phyloP scores from a whole-genome alignment of 78 protist species.

The Cavenderia fasciculata region DNA sequence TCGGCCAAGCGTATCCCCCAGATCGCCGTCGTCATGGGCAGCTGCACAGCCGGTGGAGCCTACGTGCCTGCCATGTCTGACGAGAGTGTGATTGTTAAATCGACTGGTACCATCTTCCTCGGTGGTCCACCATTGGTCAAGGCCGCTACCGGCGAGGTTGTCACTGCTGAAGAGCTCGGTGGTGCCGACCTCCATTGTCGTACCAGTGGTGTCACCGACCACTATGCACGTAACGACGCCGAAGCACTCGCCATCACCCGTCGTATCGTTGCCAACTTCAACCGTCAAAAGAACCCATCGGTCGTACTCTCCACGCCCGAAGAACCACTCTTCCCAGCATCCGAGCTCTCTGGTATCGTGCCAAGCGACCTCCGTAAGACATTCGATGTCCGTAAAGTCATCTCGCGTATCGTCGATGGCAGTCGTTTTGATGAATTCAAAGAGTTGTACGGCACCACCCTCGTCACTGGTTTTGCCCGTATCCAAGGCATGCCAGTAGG shows the following conservation, averaged over 20 bases:
- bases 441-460: conserved; percentile 92
- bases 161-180: conserved; percentile 96
- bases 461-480: conserved; percentile 94
- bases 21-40: conserved; percentile 98
- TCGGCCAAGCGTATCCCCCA: conserved; percentile 93
- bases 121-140: conserved; percentile 98
- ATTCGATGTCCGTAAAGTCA: conserved; percentile 89
- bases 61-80: conserved; percentile 99
- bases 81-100: conserved; percentile 93
- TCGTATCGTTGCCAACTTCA: conserved; percentile 89
- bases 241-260: conserved; percentile 94
- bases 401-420: conserved; percentile 97
- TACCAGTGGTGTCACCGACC: conserved; percentile 97
- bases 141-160: conserved; percentile 96
- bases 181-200: conserved; percentile 97
- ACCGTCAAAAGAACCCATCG: conserved; percentile 39
- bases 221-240: conserved; percentile 92
- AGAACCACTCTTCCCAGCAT: conserved; percentile 86
- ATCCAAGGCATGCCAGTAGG: conserved; percentile 96
- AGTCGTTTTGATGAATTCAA: conserved; percentile 95
- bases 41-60: conserved; percentile 99
- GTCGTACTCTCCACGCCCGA: conserved; percentile 22
- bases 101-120: conserved; percentile 95
- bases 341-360: conserved; percentile 88
- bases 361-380: conserved; percentile 80